Evolutionary conservation across 768 basidiomycete species (phyloP).

Genomic region (Tulasnella sp.): DNA sequence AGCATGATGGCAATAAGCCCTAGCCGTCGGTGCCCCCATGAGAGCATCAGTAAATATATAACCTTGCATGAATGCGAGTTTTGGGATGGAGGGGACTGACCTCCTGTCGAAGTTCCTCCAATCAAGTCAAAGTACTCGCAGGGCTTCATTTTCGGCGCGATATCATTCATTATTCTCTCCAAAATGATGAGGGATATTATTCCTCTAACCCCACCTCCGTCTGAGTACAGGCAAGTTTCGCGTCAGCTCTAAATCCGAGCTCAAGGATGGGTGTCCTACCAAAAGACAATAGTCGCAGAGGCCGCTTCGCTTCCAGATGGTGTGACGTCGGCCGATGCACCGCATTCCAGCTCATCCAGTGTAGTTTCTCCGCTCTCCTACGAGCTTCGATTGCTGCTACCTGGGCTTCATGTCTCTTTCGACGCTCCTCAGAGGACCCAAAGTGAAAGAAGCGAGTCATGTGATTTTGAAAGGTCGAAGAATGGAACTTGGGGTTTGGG

Average conservation of each 20-base stretch:
- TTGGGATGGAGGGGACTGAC: not conserved
- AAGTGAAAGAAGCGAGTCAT: not conserved
- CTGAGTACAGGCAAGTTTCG: not conserved
- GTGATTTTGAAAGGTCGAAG: not conserved
- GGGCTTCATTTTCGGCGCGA: not conserved
- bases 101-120: slow-evolving; percentile 14
- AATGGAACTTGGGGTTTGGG: not conserved
- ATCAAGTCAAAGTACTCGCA: no score
- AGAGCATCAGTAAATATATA: not conserved
- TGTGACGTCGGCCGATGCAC: not conserved
- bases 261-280: not conserved
- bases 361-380: not conserved
- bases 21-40: not conserved
- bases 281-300: not conserved
- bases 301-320: not conserved
- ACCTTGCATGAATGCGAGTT: no score
- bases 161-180: not conserved
- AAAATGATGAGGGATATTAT: slow-evolving; percentile 4
- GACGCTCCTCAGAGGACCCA: not conserved
- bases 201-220: slow-evolving; percentile 1
- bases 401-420: not conserved
- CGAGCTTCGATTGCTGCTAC: not conserved
- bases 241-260: not conserved
- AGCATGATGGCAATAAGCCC: slow-evolving; percentile 44
- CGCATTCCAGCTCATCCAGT: not conserved